Evolutionary conservation across 345 rosid species (phyloP).

Genomic region (Ricinus communis): DNA sequence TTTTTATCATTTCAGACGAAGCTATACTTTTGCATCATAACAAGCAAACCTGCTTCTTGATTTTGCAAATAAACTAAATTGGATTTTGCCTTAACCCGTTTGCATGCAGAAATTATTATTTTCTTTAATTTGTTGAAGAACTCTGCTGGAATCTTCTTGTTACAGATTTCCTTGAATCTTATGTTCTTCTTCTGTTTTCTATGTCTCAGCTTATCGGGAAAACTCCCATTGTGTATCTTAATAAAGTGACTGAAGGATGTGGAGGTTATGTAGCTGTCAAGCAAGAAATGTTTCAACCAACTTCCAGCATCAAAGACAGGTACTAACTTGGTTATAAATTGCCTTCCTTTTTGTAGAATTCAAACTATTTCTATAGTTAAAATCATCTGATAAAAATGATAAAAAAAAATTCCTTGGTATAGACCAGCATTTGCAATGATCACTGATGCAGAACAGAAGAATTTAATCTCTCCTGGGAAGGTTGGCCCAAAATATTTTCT

Average conservation of each 20-base stretch:
- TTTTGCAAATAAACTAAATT: too few relatives aligned
- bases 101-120: background rate
- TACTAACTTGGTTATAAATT: conserved; percentile 1
- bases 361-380: background rate
- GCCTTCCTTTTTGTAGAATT: background rate
- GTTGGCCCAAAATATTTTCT: conserved; percentile 33
- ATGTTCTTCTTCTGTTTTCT: background rate
- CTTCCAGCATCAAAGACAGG: conserved; percentile 96
- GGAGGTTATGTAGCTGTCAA: conserved; percentile 85
- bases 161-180: background rate
- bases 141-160: background rate
- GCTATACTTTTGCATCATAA: too few relatives aligned
- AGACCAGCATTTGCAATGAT: conserved; percentile 95
- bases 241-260: conserved; percentile 84
- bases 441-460: conserved; percentile 71
- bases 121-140: background rate
- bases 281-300: conserved; percentile 95
- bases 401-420: conserved; percentile 9
- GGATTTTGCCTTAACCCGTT: too few relatives aligned
- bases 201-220: conserved; percentile 66
- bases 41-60: too few relatives aligned
- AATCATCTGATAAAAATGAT: background rate
- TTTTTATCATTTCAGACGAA: too few relatives aligned
- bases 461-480: conserved; percentile 75
- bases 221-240: conserved; percentile 82